phyloP scores from a whole-genome alignment of 2,329 filamentous ascomycete species.

The Diaporthe eres region DNA sequence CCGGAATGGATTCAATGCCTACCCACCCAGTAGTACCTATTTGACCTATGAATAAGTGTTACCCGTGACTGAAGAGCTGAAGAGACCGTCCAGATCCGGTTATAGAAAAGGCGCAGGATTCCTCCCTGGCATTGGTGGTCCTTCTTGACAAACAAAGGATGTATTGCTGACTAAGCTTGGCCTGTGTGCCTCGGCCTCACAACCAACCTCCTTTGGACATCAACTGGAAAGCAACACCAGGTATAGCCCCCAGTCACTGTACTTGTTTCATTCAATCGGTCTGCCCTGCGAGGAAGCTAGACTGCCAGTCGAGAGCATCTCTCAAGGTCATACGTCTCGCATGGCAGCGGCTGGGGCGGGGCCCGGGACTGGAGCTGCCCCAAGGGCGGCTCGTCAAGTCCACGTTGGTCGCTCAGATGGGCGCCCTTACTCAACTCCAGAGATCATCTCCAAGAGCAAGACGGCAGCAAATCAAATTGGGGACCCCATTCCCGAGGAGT shows the following conservation, averaged over 20 bases:
- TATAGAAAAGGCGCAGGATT: not conserved
- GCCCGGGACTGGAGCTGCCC: slow-evolving; percentile 18
- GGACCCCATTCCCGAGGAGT: slow-evolving; percentile 35
- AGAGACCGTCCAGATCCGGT: not conserved
- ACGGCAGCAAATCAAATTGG: slow-evolving; percentile 15
- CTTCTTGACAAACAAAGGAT: not conserved
- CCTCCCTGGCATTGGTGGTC: not conserved
- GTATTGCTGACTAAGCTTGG: slow-evolving; percentile 24
- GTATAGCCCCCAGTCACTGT: not conserved
- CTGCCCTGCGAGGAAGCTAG: not conserved
- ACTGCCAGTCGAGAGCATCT: slow-evolving; percentile 1
- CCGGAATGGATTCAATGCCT: slow-evolving; percentile 6
- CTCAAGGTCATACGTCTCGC: not conserved
- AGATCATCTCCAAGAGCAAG: slow-evolving; percentile 33
- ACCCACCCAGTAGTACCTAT: not conserved
- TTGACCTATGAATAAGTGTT: not conserved
- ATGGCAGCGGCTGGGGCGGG: slow-evolving; percentile 33
- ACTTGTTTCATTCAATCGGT: not conserved
- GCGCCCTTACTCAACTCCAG: slow-evolving; percentile 28
- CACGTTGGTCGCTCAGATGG: slow-evolving; percentile 40
- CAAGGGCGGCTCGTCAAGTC: slow-evolving; percentile 29
- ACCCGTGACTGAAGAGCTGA: not conserved
- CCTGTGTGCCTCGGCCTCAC: slow-evolving; percentile 16
- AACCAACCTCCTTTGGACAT: not conserved
- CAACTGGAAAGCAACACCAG: not conserved